These are phyloP conservation scores for Cystofilobasidium capitatum DNA, from an alignment of 768 basidiomycete species.

Conservation along the genomic window DNA sequence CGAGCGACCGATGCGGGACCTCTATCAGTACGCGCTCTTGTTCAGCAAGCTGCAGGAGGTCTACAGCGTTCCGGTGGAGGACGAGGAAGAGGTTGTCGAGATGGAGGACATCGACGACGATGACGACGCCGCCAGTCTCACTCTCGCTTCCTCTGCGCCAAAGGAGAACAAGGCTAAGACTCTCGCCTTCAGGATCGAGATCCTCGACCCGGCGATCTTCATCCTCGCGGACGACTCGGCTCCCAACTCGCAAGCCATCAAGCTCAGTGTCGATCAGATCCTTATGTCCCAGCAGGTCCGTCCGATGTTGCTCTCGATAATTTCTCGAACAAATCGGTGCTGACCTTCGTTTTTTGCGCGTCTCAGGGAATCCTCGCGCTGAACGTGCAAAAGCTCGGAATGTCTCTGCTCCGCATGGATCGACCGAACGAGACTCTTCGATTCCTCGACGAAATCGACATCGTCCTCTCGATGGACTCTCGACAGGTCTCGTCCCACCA, in stretches of 20 bases:
- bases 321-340: neutral
- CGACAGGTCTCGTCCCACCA: constrained; percentile 48
- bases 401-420: constrained; percentile 89
- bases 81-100: constrained; percentile 20
- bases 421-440: constrained; percentile 68
- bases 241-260: constrained; percentile 71
- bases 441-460: constrained; percentile 84
- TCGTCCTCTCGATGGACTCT: constrained; percentile 77
- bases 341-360: constrained; percentile 6
- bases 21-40: constrained; percentile 71
- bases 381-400: constrained; percentile 70
- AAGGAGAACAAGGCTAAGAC: constrained; percentile 15
- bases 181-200: constrained; percentile 65
- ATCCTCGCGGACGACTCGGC: constrained; percentile 77
- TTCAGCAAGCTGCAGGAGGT: constrained; percentile 84
- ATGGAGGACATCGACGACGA: constrained; percentile 25
- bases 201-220: constrained; percentile 80
- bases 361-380: constrained; percentile 67
- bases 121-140: constrained; percentile 28
- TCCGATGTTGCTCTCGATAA: neutral
- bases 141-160: constrained; percentile 1
- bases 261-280: constrained; percentile 69
- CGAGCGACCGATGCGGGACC: constrained; percentile 77
- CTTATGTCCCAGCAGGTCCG: constrained; percentile 81
- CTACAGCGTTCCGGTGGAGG: constrained; percentile 47